These are phyloP conservation scores for Leucocoprinus gongylophorus DNA, from an alignment of 1,284 basidiomycete species.

Conservation along the genomic window DNA sequence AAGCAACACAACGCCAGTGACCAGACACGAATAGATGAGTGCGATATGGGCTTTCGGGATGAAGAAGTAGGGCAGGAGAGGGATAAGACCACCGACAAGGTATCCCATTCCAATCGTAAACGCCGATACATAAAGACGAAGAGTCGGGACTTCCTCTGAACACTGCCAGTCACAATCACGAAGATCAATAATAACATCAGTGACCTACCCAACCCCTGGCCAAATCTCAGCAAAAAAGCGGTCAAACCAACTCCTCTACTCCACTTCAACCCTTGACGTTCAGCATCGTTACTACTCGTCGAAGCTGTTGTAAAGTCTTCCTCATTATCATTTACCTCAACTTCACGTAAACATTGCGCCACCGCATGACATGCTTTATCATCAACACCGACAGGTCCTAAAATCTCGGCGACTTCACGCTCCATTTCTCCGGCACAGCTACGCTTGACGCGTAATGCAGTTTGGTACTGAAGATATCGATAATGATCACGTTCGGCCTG, in stretches of 20 bases:
- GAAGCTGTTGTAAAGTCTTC: slow-evolving; percentile 20
- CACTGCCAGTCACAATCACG: neutral
- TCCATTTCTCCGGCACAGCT: slow-evolving; percentile 94
- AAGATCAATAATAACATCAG: neutral
- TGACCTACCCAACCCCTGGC: slow-evolving; percentile 75
- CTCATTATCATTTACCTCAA: slow-evolving; percentile 41
- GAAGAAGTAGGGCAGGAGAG: slow-evolving; percentile 89
- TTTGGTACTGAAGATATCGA: slow-evolving; percentile 71
- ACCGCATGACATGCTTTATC: slow-evolving; percentile 75
- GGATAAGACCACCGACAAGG: slow-evolving; percentile 83
- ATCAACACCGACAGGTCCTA: slow-evolving; percentile 86
- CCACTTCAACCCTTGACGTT: slow-evolving; percentile 49
- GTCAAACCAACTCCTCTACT: slow-evolving; percentile 76
- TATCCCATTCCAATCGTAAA: slow-evolving; percentile 89
- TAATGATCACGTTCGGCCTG: slow-evolving; percentile 96
- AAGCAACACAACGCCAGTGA: slow-evolving; percentile 82
- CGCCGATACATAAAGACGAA: slow-evolving; percentile 73
- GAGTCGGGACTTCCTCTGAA: slow-evolving; percentile 74
- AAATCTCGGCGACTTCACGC: slow-evolving; percentile 84
- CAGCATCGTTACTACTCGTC: slow-evolving; percentile 35
- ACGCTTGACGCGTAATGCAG: slow-evolving; percentile 74
- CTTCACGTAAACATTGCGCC: slow-evolving; percentile 63
- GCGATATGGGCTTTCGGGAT: slow-evolving; percentile 58
- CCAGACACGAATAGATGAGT: slow-evolving; percentile 64
- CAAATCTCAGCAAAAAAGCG: slow-evolving; percentile 89